Conservation (phyloP, 1,284 basidiomycete genomes). For the Papiliotrema flavescens region DNA sequence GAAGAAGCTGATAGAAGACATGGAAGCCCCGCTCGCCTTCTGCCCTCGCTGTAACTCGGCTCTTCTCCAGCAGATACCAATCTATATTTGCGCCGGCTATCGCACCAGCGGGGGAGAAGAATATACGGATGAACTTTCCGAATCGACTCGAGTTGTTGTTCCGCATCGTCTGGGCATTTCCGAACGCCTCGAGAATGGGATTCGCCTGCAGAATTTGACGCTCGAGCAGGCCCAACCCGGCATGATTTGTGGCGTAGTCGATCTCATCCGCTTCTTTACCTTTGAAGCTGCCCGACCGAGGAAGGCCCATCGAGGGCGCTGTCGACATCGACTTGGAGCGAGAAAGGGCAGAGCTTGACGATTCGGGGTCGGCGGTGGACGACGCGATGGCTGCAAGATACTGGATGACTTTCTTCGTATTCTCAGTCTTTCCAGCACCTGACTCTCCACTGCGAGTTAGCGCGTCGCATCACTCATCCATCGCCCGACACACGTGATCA, state of each 20-base stretch:
- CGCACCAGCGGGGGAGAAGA: constrained; percentile 87
- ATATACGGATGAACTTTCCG: constrained; percentile 91
- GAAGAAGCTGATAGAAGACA: constrained; percentile 88
- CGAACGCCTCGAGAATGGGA: constrained; percentile 96
- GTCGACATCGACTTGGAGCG: constrained; percentile 21
- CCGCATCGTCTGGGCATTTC: constrained; percentile 96
- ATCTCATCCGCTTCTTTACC: constrained; percentile 39
- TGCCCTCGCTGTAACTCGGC: constrained; percentile 83
- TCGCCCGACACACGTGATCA: constrained; percentile 78
- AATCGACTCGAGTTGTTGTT: constrained; percentile 99
- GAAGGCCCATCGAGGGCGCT: constrained; percentile 38
- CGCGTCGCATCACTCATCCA: constrained; percentile 7
- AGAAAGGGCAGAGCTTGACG: constrained; percentile 31
- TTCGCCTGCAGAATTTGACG: constrained; percentile 97
- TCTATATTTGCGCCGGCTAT: constrained; percentile 98
- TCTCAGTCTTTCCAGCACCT: constrained; percentile 98
- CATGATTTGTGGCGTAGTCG: constrained; percentile 51
- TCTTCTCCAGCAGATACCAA: constrained; percentile 99
- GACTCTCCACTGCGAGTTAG: constrained; percentile 76
- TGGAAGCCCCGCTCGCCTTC: constrained; percentile 92
- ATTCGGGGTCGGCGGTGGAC: constrained; percentile 52
- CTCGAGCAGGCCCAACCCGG: constrained; percentile 83
- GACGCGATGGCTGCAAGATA: constrained; percentile 96
- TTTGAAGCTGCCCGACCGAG: constrained; percentile 46
- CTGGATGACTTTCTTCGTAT: constrained; percentile 99